A percentile compares a stretch with the other conserved stretches of the same genome.
These are phyloP conservation scores for Phylloporus rhodoxanthus DNA, from an alignment of 768 basidiomycete species.

Conservation along the genomic window DNA sequence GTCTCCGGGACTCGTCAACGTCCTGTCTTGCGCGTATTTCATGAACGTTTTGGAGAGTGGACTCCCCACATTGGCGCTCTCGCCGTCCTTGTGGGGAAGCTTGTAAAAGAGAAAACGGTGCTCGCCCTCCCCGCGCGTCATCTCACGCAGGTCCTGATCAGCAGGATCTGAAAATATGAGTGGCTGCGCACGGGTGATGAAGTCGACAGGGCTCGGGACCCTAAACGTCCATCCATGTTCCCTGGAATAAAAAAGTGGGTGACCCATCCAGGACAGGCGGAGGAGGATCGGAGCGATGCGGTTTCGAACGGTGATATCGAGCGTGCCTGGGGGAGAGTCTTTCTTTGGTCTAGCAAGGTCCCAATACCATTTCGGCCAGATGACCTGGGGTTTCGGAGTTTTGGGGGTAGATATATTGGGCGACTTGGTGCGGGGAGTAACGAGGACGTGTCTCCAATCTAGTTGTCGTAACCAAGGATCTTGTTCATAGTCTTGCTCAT, in stretches of 20 bases:
- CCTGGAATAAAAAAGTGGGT: conserved; percentile 79
- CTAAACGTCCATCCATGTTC: conserved; percentile 92
- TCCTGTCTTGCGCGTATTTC: conserved; percentile 82
- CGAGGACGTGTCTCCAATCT: conserved; percentile 50
- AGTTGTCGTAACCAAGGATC: conserved; percentile 62
- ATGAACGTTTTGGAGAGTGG: conserved; percentile 88
- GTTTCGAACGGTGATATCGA: conserved; percentile 82
- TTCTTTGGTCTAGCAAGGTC: conserved; percentile 75
- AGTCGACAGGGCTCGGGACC: conserved; percentile 46
- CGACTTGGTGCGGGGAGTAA: not conserved
- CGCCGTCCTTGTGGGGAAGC: conserved; percentile 94
- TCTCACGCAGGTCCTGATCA: conserved; percentile 54
- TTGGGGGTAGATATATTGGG: conserved; percentile 10
- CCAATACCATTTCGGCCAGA: conserved; percentile 99
- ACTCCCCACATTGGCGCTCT: conserved; percentile 90
- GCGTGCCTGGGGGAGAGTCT: conserved; percentile 56
- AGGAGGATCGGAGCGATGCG: conserved; percentile 81
- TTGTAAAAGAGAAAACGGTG: conserved; percentile 71
- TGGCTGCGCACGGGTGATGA: conserved; percentile 40
- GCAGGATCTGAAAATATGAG: conserved; percentile 58
- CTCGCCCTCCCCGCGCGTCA: conserved; percentile 32
- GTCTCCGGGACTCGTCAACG: conserved; percentile 72
- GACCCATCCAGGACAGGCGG: conserved; percentile 79
- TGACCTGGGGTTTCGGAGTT: conserved; percentile 37
- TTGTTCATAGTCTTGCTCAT: conserved; percentile 16